Percentiles rank a stretch among this genome's conserved stretches.
These are phyloP conservation scores for Aquilaria malaccensis DNA, from an alignment of 345 rosid species.

Conservation along the genomic window DNA sequence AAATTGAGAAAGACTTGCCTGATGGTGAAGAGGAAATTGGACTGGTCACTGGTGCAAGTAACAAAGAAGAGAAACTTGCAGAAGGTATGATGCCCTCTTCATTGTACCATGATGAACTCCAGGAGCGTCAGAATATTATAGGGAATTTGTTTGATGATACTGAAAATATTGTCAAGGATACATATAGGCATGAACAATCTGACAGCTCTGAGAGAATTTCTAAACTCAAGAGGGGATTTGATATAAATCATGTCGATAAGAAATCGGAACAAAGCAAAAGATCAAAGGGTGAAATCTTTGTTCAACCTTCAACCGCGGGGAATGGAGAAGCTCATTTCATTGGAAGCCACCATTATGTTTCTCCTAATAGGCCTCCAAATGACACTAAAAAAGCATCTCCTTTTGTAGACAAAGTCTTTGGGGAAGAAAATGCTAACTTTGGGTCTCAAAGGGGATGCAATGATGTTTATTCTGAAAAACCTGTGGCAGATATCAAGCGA, in stretches of 20 bases:
- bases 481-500: constrained; percentile 35
- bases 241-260: constrained; percentile 31
- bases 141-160: constrained; percentile 82
- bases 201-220: constrained; percentile 40
- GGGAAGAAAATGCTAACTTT: constrained; percentile 30
- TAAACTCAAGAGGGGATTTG: constrained; percentile 45
- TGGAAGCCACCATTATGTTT: constrained; percentile 26
- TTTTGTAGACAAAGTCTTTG: constrained; percentile 27
- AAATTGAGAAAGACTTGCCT: constrained; percentile 45
- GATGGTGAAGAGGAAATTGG: constrained; percentile 53
- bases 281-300: constrained; percentile 40
- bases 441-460: constrained; percentile 31
- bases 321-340: constrained; percentile 30
- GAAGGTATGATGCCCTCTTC: constrained; percentile 29
- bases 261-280: constrained; percentile 44
- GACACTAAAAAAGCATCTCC: constrained; percentile 33
- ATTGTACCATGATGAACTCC: constrained; percentile 34
- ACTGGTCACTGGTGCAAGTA: constrained; percentile 21
- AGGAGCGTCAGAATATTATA: constrained; percentile 53
- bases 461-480: constrained; percentile 38
- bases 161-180: constrained; percentile 33
- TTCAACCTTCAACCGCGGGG: constrained; percentile 33
- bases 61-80: constrained; percentile 16
- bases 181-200: constrained; percentile 39
- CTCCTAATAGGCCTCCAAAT: constrained; percentile 26